Conservation (phyloP, 2,329 filamentous ascomycete species). For the Sporothrix mexicana region DNA sequence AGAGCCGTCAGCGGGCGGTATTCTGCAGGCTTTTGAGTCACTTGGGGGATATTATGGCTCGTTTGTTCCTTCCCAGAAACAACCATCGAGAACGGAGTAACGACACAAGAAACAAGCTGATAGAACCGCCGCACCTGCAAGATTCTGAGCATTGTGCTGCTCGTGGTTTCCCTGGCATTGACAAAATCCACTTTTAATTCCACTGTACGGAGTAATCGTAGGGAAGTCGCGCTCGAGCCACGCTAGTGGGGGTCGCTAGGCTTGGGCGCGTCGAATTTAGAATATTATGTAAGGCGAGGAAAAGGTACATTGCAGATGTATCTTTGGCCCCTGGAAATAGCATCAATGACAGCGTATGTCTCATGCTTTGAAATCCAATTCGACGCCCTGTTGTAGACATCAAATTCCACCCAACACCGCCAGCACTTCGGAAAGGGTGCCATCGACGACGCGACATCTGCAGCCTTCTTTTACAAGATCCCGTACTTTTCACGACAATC, state of each 20-base stretch:
- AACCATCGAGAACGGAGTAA: neutral
- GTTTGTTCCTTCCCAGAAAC: constrained; percentile 1
- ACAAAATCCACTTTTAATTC: constrained; percentile 10
- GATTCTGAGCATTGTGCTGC: constrained; percentile 2
- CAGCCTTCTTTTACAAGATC: neutral
- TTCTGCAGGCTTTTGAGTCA: neutral
- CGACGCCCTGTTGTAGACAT: constrained; percentile 7
- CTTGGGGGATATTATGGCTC: neutral
- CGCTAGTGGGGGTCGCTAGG: constrained; percentile 8
- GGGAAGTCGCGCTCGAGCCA: constrained; percentile 22
- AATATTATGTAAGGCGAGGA: constrained; percentile 12
- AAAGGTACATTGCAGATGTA: neutral
- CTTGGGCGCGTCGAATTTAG: neutral
- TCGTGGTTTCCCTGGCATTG: constrained; percentile 3
- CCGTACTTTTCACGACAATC: neutral
- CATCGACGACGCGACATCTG: constrained; percentile 1
- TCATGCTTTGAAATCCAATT: constrained; percentile 28
- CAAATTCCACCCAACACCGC: constrained; percentile 6
- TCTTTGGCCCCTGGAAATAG: constrained; percentile 14
- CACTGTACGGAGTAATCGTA: constrained; percentile 7
- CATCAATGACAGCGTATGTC: constrained; percentile 17
- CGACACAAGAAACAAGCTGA: neutral
- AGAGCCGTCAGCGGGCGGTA: neutral
- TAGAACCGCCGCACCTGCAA: neutral
- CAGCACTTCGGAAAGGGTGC: neutral